Evolutionary conservation across 1,284 basidiomycete genomes (phyloP), one percentile per base, ranked within the genome.

Genomic region (Ustanciosporium gigantosporum): DNA sequence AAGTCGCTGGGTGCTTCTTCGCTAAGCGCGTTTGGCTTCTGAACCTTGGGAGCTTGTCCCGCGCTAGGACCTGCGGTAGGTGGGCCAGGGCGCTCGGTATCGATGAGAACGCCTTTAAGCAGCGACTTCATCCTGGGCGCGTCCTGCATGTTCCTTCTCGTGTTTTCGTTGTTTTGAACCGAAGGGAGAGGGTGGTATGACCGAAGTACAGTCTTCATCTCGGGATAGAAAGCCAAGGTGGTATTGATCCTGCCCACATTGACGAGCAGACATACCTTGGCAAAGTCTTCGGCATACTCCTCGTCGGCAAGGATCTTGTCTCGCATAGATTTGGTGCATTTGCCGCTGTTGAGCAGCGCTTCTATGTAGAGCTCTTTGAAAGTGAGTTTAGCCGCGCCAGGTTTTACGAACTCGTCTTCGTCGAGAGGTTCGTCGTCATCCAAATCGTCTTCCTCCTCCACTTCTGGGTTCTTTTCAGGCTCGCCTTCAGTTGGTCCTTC

Each of bases 201-300:
- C 51, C 88, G 82, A 61, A 90, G 82, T 13, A 87, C 82, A 1
- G 89, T 90, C 78, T 87, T 86, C 88, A 90, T 89, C 79, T 89
- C 88, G 21, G 79, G 79, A 48, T 79, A 80, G 66, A 81, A 93
- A 49, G 91, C 91, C 83, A 92, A 87, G 24, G 91, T 93, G 20
- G 91, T 93, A 75, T 93, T 94, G 77, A 94, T 90, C 48, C 90
- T 82, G n/a, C 91, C 91, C 39, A 92, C 87, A 70, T 94, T 94
- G 40, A 91, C 89, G 36, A 94, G 82, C 22, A 94, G 81, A 32
- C 88, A 88, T 35, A 92, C 73, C 31, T 79, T 91, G 41, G 86
- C 88, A 62, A 91, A 85, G 78, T 91, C 90, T 46, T 86, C 81
- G 3, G 86, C 88, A 76, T 90, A 93, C 15, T 84, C 84, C 25